Percentiles rank a stretch among this genome's conserved stretches.
Conservation (phyloP, 345 rosid genomes). For the Arabidopsis suecica region DNA sequence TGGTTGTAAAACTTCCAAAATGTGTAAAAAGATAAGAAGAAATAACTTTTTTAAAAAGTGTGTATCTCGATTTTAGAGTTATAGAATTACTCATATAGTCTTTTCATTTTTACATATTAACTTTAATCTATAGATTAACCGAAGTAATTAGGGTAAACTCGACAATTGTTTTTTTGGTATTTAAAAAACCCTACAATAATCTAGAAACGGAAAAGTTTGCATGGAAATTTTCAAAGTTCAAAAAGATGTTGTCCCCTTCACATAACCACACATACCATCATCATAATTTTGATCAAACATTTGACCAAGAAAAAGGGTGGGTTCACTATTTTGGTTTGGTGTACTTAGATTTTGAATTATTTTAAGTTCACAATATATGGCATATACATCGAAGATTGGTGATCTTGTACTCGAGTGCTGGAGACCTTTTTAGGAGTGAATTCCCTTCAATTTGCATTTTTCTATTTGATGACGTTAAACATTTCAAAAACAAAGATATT, state of each 20-base stretch:
- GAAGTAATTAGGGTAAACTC: neutral
- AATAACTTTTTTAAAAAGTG: neutral
- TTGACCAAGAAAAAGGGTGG: conserved; percentile 30
- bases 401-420: conserved; percentile 23
- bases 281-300: conserved; percentile 13
- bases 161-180: neutral
- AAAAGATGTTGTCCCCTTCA: conserved; percentile 27
- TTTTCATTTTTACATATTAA: neutral
- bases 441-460: neutral
- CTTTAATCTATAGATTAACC: neutral
- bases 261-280: conserved; percentile 15
- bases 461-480: neutral
- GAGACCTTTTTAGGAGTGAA: neutral
- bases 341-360: neutral
- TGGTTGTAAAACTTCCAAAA: neutral
- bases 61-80: neutral
- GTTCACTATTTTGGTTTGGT: conserved; percentile 13
- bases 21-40: conserved; percentile 7
- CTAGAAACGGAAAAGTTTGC: conserved; percentile 21
- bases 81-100: neutral
- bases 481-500: neutral
- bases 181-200: neutral
- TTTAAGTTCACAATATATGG: neutral
- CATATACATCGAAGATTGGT: neutral
- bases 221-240: conserved; percentile 30